Base-by-base conservation (phyloP, 768 basidiomycete species). In the Tylopilus subfusipes region DNA sequence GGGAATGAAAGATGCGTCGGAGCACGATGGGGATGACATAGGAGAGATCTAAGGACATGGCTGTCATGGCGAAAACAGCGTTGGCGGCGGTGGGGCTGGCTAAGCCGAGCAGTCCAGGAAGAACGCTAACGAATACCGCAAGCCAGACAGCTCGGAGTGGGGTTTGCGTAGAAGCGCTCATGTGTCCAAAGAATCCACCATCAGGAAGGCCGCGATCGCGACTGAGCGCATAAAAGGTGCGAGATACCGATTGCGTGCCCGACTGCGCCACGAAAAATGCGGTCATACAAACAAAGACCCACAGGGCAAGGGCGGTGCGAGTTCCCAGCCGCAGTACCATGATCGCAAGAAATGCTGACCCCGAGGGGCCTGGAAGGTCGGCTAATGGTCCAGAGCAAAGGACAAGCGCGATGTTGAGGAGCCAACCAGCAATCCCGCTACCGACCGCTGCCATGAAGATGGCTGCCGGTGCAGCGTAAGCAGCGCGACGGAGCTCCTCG, bases 371-470 rank as follows among this genome's bases (percentile, higher is more conserved):
- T 0, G 82, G 81, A 10, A 84, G 75, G 55, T 76, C 66, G 34
- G 42, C 65, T 60, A 81, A 65, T 25, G 75, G 70, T 10, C 82
- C 82, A 1, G 80, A 80, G 66, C 82, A 85, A 21, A 85, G 72
- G 9, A 85, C 71, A 38, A 85, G 66, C 4, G 76, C 76, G 56
- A 86, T 82, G 67, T 86, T 86, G 52, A 85, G 78, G n/a, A 86
- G 59, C 84, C 83, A 85, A 31, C 83, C 82, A 48, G 77, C 62
- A 21, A 77, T 59, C 40, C 73, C 76, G 0, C 78, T 79, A 27
- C 79, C 79, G 33, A 79, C 64, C 21, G 70, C 73, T 21, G 78
- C 75, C 21, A 73, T 72, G 58, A 78, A 68, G 55, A 78, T 77
- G 5, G 80, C 75, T 24, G 65, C 68, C 30, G 75, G 75, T 19